These are phyloP conservation scores for Talaromyces verruculosus DNA, from an alignment of 2,329 filamentous ascomycete genomes.

Conservation along the genomic window DNA sequence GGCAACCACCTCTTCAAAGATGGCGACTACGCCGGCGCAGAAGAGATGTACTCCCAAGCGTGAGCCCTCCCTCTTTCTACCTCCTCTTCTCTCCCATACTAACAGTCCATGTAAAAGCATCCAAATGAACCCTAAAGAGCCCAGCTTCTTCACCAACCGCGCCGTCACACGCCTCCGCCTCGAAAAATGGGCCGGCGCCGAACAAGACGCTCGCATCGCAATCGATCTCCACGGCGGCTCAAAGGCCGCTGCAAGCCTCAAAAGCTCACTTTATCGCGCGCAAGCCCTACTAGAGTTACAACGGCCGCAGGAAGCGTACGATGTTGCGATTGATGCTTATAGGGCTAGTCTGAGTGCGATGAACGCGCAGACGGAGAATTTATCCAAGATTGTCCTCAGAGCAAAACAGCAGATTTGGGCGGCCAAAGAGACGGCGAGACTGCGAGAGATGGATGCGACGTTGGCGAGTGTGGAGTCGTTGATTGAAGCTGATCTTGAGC, in stretches of 20 bases:
- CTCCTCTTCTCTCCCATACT: neutral
- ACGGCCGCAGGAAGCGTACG: constrained; percentile 70
- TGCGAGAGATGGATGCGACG: constrained; percentile 48
- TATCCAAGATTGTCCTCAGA: constrained; percentile 71
- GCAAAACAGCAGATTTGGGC: constrained; percentile 90
- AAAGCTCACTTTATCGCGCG: constrained; percentile 79
- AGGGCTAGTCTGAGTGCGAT: constrained; percentile 62
- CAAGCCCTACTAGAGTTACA: constrained; percentile 77
- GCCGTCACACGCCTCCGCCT: constrained; percentile 79
- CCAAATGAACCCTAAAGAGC: constrained; percentile 72
- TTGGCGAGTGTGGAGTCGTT: constrained; percentile 42
- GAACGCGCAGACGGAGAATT: constrained; percentile 66
- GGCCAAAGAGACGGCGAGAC: constrained; percentile 57
- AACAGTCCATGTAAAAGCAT: constrained; percentile 55
- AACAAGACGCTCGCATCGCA: constrained; percentile 73
- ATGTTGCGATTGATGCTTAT: constrained; percentile 71
- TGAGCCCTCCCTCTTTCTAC: constrained; percentile 28
- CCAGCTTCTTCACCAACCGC: constrained; percentile 83
- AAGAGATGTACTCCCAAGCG: constrained; percentile 50
- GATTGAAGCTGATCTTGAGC: constrained; percentile 41
- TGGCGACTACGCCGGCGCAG: constrained; percentile 46
- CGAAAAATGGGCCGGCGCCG: constrained; percentile 68
- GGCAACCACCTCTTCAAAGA: constrained; percentile 50
- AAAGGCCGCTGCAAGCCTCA: constrained; percentile 62
- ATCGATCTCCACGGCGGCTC: constrained; percentile 61